phyloP scores from a whole-genome alignment of 192 early-diverging fungal species.

The Podochytrium sp. region DNA sequence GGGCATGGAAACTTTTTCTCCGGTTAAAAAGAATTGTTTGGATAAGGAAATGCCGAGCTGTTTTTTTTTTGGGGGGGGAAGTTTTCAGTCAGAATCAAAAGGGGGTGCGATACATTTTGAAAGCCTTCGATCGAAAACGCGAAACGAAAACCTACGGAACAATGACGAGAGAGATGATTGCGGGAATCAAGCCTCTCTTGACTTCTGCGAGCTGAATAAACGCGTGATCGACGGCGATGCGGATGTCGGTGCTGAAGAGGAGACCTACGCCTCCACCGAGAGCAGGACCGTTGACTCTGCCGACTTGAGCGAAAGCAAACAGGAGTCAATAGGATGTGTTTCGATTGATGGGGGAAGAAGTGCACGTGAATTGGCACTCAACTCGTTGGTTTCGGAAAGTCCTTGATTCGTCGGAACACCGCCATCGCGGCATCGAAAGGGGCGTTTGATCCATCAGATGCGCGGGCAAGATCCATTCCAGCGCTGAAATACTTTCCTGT shows the following conservation, averaged over 20 bases:
- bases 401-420: slow-evolving; percentile 50
- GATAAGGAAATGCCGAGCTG: slow-evolving; percentile 51
- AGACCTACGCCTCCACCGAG: slow-evolving; percentile 61
- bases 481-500: slow-evolving; percentile 64
- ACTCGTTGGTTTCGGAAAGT: slow-evolving; percentile 46
- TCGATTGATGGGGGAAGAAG: slow-evolving; percentile 47
- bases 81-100: not conserved
- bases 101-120: not conserved
- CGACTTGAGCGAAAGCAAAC: slow-evolving; percentile 46
- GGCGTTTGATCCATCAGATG: slow-evolving; percentile 29
- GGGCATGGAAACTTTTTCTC: slow-evolving; percentile 11
- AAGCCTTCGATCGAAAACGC: too few species aligned
- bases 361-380: not conserved
- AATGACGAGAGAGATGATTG: slow-evolving; percentile 66
- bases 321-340: not conserved
- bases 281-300: slow-evolving; percentile 65
- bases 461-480: slow-evolving; percentile 60
- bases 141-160: slow-evolving; percentile 49
- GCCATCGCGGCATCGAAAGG: slow-evolving; percentile 35
- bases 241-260: slow-evolving; percentile 48
- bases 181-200: slow-evolving; percentile 64
- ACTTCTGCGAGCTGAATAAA: slow-evolving; percentile 66
- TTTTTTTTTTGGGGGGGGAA: not conserved
- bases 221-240: slow-evolving; percentile 44
- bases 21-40: slow-evolving; percentile 37